Evolutionary conservation across 257 asterid species (phyloP), one percentile per base, ranked within the genome.

Genomic region (Fraxinus pennsylvanica): DNA sequence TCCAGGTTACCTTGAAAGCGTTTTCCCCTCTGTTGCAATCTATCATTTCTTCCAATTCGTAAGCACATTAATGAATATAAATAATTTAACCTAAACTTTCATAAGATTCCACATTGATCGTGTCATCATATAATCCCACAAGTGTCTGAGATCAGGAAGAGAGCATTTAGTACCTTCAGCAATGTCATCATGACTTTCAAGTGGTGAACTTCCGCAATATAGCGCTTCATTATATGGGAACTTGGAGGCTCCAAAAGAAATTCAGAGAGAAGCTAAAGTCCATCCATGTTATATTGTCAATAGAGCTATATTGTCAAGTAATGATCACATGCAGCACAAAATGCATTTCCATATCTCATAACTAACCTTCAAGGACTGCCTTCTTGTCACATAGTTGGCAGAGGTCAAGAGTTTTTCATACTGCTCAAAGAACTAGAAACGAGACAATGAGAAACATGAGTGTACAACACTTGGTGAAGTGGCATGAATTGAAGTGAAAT

Each of bases 311-410:
- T 2, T 59, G 5, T 63, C 74, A 86, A 73, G 43, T 19, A 63
- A 81, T 47, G 54, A 77, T 30, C 39, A 74, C 77, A 78, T 76
- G 79, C 76, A 87, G 41, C 43, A 79, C 73, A 59, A 45, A 30
- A 54, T 82, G 74, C 39, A 1, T 38, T 7, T 8, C 43, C 12
- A 70, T 71, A 78, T 50, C 71, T 75, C 82, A 71, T 74, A 71
- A 81, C 92, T 79, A 72, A 92, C 99, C 99, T 95, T 95, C 91
- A 95, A 87, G 68, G 99, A 95, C 82, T 95, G 99, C 91, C 99
- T 89, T 87, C 98, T 89, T 2, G 97, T 95, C 75, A 95, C 99
- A 52, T 95, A 95, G 85, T 95, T 95, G 43, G 87, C 74, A 73
- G 99, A 93, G 59, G 86, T 84, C 87, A 95, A 82, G 80, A 95